Evolutionary conservation across 2,329 filamentous ascomycete genomes (phyloP).

Genomic region (Aspergillus chevalieri): DNA sequence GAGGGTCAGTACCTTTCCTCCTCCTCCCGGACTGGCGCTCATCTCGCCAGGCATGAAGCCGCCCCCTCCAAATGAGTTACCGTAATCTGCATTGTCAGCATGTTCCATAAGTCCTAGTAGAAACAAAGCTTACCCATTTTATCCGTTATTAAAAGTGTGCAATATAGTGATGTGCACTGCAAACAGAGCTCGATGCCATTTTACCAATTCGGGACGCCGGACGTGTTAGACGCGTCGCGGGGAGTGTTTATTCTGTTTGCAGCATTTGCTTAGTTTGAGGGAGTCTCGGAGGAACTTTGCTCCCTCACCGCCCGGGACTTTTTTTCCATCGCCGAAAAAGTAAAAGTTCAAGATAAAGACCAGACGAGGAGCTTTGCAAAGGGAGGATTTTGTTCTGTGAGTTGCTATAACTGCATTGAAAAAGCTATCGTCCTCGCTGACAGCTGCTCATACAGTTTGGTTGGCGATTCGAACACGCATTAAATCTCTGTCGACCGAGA

Average conservation of each 20-base stretch:
- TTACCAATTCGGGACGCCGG: constrained; percentile 37
- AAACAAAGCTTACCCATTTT: constrained; percentile 24
- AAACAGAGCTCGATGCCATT: constrained; percentile 16
- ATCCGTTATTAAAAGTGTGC: constrained; percentile 1
- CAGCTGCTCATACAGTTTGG: too few relatives aligned
- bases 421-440: background rate
- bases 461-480: background rate
- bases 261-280: constrained; percentile 22
- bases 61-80: constrained; percentile 49
- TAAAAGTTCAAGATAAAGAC: background rate
- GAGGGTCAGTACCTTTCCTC: constrained; percentile 4
- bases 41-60: constrained; percentile 53
- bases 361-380: background rate
- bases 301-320: constrained; percentile 25
- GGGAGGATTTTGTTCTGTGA: background rate
- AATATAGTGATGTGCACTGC: constrained; percentile 1
- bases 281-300: constrained; percentile 10
- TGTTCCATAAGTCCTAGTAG: too few relatives aligned
- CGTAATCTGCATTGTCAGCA: constrained; percentile 32
- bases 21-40: constrained; percentile 40
- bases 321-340: constrained; percentile 12
- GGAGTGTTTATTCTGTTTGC: constrained; percentile 6
- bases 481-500: background rate
- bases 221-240: constrained; percentile 35
- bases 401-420: background rate